Percentiles rank a stretch among this genome's conserved stretches.
Conservation (phyloP, 371 early-diverging fungal species). For the Apophysomyces ossiformis region DNA sequence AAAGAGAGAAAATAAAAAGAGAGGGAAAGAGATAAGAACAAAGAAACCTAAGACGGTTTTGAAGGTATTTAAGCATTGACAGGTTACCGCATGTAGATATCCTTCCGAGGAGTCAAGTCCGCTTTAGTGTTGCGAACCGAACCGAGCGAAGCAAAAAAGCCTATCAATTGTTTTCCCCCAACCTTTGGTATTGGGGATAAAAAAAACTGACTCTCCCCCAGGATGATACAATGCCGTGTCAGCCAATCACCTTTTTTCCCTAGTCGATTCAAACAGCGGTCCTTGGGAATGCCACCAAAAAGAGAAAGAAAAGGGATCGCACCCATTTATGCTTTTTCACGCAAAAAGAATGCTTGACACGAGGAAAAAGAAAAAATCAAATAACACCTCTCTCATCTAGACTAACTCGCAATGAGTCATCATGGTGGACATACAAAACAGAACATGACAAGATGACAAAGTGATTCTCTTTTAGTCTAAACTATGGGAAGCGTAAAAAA, state of each 20-base stretch:
- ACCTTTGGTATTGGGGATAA: not conserved
- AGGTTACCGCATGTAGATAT: not conserved
- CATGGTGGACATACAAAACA: too few relatives aligned
- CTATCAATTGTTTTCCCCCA: conserved; percentile 6
- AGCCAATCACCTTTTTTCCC: conserved; percentile 2
- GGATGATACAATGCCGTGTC: conserved; percentile 7
- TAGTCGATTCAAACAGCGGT: too few relatives aligned
- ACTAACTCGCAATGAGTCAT: too few relatives aligned
- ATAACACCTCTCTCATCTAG: too few relatives aligned
- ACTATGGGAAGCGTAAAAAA: too few relatives aligned
- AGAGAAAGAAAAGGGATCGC: not conserved
- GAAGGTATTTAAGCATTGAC: not conserved
- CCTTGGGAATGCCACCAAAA: conserved; percentile 2
- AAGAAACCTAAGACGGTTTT: not conserved
- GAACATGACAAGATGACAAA: too few relatives aligned
- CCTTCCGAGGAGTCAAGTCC: conserved; percentile 5
- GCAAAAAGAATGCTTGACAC: too few relatives aligned
- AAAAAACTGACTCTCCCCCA: not conserved
- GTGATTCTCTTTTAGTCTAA: too few relatives aligned
- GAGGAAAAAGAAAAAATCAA: too few relatives aligned
- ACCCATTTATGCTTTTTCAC: too few relatives aligned
- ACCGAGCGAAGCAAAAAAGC: not conserved
- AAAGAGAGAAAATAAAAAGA: not conserved
- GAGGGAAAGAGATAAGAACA: not conserved
- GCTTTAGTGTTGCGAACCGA: conserved; percentile 5